Evolutionary conservation across 768 basidiomycete species (phyloP).

Genomic region (Arthromyces matolae): DNA sequence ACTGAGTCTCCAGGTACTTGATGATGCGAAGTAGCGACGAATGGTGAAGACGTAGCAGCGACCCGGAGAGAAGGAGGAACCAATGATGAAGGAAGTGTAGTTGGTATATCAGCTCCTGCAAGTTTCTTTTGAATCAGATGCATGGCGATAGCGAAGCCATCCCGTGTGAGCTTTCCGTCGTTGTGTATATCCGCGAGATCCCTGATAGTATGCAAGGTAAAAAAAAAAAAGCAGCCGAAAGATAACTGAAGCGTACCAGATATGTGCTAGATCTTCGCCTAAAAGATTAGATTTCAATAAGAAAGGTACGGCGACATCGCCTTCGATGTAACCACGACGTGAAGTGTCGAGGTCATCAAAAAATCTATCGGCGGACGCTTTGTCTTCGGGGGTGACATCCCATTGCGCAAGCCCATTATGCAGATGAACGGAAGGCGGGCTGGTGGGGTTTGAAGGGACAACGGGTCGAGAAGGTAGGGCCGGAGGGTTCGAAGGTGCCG

Average conservation of each 20-base stretch:
- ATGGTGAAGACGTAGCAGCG: constrained; percentile 36
- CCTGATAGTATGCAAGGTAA: constrained; percentile 43
- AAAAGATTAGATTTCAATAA: constrained; percentile 87
- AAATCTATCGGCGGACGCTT: constrained; percentile 68
- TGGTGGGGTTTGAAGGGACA: constrained; percentile 15
- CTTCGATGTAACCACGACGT: constrained; percentile 79
- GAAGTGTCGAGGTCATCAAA: constrained; percentile 80
- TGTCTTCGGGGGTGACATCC: constrained; percentile 84
- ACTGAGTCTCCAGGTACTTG: constrained; percentile 40
- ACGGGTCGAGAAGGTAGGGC: constrained; percentile 40
- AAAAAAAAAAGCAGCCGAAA: background rate
- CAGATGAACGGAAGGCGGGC: constrained; percentile 25
- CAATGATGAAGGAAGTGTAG: constrained; percentile 64
- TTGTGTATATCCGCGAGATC: constrained; percentile 89
- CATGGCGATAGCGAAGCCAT: constrained; percentile 95
- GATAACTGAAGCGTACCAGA: constrained; percentile 79
- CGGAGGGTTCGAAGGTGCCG: constrained; percentile 28
- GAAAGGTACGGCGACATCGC: constrained; percentile 93
- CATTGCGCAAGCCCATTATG: constrained; percentile 44
- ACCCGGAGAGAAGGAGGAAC: constrained; percentile 79
- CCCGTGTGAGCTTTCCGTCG: constrained; percentile 81
- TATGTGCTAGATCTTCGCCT: constrained; percentile 78
- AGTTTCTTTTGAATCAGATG: constrained; percentile 88
- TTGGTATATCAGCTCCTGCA: constrained; percentile 72
- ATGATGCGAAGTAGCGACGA: constrained; percentile 33